Conservation (phyloP, 768 basidiomycete genomes). For the Suillus luteus region DNA sequence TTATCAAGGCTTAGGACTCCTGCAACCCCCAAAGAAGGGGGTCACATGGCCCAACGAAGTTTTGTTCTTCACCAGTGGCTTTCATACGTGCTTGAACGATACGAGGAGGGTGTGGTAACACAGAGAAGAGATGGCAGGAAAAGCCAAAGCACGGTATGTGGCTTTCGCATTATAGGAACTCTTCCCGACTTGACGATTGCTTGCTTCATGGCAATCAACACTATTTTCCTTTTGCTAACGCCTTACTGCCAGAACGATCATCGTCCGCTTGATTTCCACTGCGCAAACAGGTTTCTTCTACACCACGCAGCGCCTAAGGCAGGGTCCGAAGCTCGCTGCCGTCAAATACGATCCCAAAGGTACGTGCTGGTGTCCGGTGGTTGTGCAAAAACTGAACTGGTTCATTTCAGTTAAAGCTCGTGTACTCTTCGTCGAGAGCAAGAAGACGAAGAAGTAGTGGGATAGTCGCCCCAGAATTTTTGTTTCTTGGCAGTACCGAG, state of each 20-base stretch:
- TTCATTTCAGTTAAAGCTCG: slow-evolving; percentile 56
- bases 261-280: slow-evolving; percentile 87
- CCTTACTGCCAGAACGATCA: slow-evolving; percentile 59
- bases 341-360: slow-evolving; percentile 91
- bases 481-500: not conserved
- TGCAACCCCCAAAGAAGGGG: slow-evolving; percentile 4
- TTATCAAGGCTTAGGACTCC: no score
- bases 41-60: not conserved
- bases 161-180: no score
- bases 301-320: slow-evolving; percentile 73
- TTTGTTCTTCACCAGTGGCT: not conserved
- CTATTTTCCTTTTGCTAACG: not conserved
- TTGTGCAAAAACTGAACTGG: not conserved
- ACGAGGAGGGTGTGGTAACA: not conserved
- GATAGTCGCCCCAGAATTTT: not conserved
- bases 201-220: not conserved
- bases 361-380: slow-evolving; percentile 37
- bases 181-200: not conserved
- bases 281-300: slow-evolving; percentile 94
- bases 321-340: slow-evolving; percentile 79
- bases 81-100: not conserved
- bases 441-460: slow-evolving; percentile 64
- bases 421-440: slow-evolving; percentile 80
- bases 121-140: slow-evolving; percentile 50
- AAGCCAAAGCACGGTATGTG: slow-evolving; percentile 56